Percentiles rank a stretch among this genome's conserved stretches.
Conservation (phyloP, 768 basidiomycete species). For the Russula dissimulans region DNA sequence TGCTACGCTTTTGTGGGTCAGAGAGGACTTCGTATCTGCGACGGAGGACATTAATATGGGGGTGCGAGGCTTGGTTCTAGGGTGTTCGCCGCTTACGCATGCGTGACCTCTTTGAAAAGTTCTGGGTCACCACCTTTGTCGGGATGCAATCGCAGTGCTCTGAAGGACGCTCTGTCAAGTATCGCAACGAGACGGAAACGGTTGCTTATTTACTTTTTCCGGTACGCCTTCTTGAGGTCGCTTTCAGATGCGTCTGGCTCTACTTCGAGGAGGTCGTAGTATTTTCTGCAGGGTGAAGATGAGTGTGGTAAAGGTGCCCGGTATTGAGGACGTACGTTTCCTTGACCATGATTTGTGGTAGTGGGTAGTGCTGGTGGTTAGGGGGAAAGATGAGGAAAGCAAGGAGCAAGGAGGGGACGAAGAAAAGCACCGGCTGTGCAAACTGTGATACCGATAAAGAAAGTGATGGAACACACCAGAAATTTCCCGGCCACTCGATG, state of each 20-base stretch:
- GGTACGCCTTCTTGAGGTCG: slow-evolving; percentile 93
- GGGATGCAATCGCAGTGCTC: slow-evolving; percentile 78
- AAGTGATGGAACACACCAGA: slow-evolving; percentile 33
- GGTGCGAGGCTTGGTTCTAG: slow-evolving; percentile 8
- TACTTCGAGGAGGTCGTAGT: slow-evolving; percentile 88
- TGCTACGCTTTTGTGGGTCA: slow-evolving; percentile 67
- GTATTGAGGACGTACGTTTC: slow-evolving; percentile 45
- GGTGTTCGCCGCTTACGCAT: slow-evolving; percentile 59
- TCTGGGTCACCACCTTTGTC: slow-evolving; percentile 97
- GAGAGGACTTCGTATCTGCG: slow-evolving; percentile 86
- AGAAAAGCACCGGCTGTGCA: slow-evolving; percentile 12
- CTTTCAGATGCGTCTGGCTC: slow-evolving; percentile 65
- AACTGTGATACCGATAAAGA: slow-evolving; percentile 21
- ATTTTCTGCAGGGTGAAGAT: slow-evolving; percentile 47
- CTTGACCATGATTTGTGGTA: slow-evolving; percentile 45
- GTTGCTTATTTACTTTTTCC: slow-evolving; percentile 76
- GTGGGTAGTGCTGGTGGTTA: slow-evolving; percentile 13
- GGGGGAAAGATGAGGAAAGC: slow-evolving; percentile 3
- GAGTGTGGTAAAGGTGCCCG: neutral
- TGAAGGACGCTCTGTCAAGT: slow-evolving; percentile 24
- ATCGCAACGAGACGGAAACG: neutral
- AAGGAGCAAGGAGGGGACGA: neutral
- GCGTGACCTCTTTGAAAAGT: slow-evolving; percentile 93
- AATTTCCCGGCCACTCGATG: slow-evolving; percentile 24
- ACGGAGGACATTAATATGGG: slow-evolving; percentile 1